Conservation (phyloP, 441 rosid species). For the Pelargonium exstipulatum region DNA sequence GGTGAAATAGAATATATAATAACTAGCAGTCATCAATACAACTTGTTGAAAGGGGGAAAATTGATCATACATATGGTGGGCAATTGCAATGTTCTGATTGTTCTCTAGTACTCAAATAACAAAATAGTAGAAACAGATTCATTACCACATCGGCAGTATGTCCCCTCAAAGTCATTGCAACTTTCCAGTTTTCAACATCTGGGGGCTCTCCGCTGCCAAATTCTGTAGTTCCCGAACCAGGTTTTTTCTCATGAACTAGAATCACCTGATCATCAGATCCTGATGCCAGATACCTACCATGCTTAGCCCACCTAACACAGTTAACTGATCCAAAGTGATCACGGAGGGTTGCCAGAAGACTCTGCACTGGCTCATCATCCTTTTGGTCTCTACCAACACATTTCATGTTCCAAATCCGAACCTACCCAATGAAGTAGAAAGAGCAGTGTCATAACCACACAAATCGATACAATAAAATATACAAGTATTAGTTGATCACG, state of each 20-base stretch:
- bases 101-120: conserved; percentile 4
- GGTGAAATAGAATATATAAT: neutral
- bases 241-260: conserved; percentile 86
- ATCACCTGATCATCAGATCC: conserved; percentile 97
- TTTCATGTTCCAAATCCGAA: conserved; percentile 88
- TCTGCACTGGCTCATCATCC: conserved; percentile 51
- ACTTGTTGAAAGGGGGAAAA: neutral
- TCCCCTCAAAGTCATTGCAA: conserved; percentile 87
- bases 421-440: conserved; percentile 37
- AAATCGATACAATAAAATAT: neutral
- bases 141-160: conserved; percentile 99
- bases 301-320: conserved; percentile 99
- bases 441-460: neutral
- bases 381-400: conserved; percentile 61
- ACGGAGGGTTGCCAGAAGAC: conserved; percentile 91
- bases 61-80: too few relatives aligned
- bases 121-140: conserved; percentile 20
- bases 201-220: conserved; percentile 98
- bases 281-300: conserved; percentile 79
- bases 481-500: conserved; percentile 2
- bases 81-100: neutral
- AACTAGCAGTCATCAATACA: neutral
- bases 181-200: conserved; percentile 98
- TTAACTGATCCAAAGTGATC: conserved; percentile 98
- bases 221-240: conserved; percentile 94